Percentiles rank a stretch among this genome's conserved stretches.
phyloP scores from a whole-genome alignment of 2,329 filamentous ascomycete species.

The Colletotrichum sp. region DNA sequence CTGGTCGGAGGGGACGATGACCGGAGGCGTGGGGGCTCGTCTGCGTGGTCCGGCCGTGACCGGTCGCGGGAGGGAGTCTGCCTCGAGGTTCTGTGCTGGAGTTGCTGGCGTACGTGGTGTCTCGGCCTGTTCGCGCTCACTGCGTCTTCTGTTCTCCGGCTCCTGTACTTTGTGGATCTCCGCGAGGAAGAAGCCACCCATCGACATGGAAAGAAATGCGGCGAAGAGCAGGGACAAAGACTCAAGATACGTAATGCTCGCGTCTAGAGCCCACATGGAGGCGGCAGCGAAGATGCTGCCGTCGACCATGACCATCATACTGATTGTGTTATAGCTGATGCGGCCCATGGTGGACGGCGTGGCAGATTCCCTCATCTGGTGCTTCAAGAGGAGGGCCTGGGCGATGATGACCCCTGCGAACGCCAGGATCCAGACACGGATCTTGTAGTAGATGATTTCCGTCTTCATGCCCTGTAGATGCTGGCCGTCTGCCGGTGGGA shows the following conservation, averaged over 20 bases:
- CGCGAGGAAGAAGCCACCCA: slow-evolving; percentile 62
- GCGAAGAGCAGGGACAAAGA: slow-evolving; percentile 58
- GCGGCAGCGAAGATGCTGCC: slow-evolving; percentile 63
- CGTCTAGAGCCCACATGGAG: slow-evolving; percentile 61
- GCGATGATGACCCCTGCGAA: slow-evolving; percentile 61
- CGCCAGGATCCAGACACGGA: slow-evolving; percentile 64
- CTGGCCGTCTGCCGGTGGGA: slow-evolving; percentile 52
- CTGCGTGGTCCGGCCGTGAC: slow-evolving; percentile 38
- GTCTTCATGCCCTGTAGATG: slow-evolving; percentile 67
- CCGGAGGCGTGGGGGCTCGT: slow-evolving; percentile 42
- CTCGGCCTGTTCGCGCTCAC: slow-evolving; percentile 31
- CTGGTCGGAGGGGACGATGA: slow-evolving; percentile 69
- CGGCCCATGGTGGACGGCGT: slow-evolving; percentile 72
- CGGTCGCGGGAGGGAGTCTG: slow-evolving; percentile 42
- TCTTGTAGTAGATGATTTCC: slow-evolving; percentile 60
- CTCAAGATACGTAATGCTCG: slow-evolving; percentile 60
- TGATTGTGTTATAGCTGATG: slow-evolving; percentile 68
- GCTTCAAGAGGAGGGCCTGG: slow-evolving; percentile 67
- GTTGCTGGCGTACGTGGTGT: slow-evolving; percentile 28
- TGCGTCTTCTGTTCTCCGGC: slow-evolving; percentile 52
- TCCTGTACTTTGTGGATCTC: slow-evolving; percentile 68
- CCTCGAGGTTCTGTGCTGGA: slow-evolving; percentile 28
- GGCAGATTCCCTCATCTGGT: slow-evolving; percentile 69
- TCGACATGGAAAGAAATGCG: slow-evolving; percentile 60
- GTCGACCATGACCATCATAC: slow-evolving; percentile 68